A percentile compares a stretch with the other conserved stretches of the same genome.
Evolutionary conservation across 495 filamentous ascomycete species (phyloP).

Genomic region (Cercophora samala): DNA sequence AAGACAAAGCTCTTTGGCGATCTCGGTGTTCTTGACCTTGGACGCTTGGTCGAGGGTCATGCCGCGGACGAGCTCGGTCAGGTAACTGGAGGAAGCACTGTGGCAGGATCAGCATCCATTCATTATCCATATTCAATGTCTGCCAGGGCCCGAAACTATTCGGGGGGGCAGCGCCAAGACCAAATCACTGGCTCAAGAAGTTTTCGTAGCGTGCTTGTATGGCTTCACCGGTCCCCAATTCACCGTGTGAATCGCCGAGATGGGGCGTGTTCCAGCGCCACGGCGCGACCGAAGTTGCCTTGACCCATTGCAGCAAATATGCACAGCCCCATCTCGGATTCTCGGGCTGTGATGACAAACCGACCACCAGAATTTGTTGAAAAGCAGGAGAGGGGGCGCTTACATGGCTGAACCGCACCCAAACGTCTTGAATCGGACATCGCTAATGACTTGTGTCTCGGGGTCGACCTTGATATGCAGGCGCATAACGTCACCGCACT

Average conservation of each 20-base stretch:
- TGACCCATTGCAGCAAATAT: too few relatives aligned
- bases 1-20: conserved; percentile 91
- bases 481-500: conserved; percentile 95
- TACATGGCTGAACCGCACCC: conserved; percentile 91
- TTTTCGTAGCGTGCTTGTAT: neutral
- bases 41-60: conserved; percentile 95
- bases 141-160: too few relatives aligned
- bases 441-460: conserved; percentile 79
- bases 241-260: neutral
- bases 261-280: neutral
- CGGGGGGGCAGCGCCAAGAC: too few relatives aligned
- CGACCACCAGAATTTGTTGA: neutral
- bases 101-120: conserved; percentile 13
- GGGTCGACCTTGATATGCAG: conserved; percentile 97
- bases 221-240: neutral
- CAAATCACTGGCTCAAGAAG: too few relatives aligned
- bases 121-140: neutral
- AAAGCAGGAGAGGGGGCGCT: conserved; percentile 7
- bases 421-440: conserved; percentile 90
- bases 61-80: conserved; percentile 88
- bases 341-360: neutral
- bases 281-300: conserved; percentile 2
- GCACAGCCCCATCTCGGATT: neutral
- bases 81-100: conserved; percentile 61
- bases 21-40: conserved; percentile 91